Conservation (phyloP, 768 basidiomycete genomes). For the Sporobolomyces phaffii region DNA sequence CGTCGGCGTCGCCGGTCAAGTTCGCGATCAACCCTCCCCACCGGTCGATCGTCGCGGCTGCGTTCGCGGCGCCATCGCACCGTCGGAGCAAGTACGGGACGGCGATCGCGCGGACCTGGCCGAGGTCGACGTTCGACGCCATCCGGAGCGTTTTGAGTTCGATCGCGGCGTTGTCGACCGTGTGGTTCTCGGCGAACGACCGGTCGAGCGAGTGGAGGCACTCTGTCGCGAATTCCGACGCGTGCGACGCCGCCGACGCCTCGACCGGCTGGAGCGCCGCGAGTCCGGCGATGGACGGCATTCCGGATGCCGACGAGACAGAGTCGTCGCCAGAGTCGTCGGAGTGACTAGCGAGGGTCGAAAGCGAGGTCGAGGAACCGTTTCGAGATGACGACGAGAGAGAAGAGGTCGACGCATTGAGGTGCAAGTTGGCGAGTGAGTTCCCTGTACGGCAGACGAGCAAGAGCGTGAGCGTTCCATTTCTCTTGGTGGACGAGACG, state of each 20-base stretch:
- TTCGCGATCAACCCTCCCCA: constrained; percentile 79
- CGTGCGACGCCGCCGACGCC: constrained; percentile 22
- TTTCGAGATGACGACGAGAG: constrained; percentile 43
- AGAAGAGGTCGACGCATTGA: constrained; percentile 41
- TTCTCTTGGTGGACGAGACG: not conserved
- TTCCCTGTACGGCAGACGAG: constrained; percentile 3
- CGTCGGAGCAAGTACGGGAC: constrained; percentile 72
- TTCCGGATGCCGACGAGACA: not conserved
- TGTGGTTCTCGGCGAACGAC: constrained; percentile 84
- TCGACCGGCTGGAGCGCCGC: constrained; percentile 28
- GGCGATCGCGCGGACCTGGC: constrained; percentile 81
- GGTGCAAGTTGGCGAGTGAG: constrained; percentile 8
- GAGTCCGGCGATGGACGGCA: constrained; percentile 37
- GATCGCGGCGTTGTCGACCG: constrained; percentile 84
- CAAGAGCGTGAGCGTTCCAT: too few relatives aligned
- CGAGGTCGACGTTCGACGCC: constrained; percentile 86
- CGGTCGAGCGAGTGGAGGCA: constrained; percentile 80
- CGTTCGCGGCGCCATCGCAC: constrained; percentile 59
- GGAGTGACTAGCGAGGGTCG: constrained; percentile 5
- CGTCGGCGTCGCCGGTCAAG: constrained; percentile 61
- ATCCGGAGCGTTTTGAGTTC: constrained; percentile 94
- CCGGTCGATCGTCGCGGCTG: constrained; percentile 55
- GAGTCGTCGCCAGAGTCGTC: constrained; percentile 27
- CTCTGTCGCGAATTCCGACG: constrained; percentile 68
- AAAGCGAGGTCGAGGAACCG: constrained; percentile 41